Conservation (phyloP, 164 flowering plant genomes). For the Aristolochia californica region DNA sequence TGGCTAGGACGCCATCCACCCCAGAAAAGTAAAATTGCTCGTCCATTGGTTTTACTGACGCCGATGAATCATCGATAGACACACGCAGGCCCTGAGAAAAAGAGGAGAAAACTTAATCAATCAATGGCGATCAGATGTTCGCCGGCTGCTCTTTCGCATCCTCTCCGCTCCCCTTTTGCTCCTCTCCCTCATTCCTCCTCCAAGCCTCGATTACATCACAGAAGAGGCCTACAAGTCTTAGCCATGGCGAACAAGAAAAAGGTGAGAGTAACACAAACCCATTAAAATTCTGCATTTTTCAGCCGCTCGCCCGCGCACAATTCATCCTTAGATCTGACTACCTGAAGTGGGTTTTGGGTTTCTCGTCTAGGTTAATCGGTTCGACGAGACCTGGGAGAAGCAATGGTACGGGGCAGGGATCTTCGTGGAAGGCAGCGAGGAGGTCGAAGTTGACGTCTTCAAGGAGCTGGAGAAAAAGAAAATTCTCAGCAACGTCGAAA, state of each 20-base stretch:
- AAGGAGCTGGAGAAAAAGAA: conserved; percentile 73
- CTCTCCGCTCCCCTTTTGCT: conserved; percentile 8
- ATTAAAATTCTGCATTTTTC: neutral
- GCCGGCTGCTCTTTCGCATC: conserved; percentile 19
- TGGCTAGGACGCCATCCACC: too few species aligned
- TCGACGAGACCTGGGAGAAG: conserved; percentile 61
- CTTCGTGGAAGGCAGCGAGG: conserved; percentile 68
- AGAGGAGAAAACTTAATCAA: neutral
- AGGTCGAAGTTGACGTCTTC: conserved; percentile 68
- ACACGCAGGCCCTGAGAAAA: too few species aligned
- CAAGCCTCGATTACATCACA: conserved; percentile 15
- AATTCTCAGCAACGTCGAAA: conserved; percentile 74
- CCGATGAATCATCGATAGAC: too few species aligned
- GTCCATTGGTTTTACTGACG: too few species aligned
- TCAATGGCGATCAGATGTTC: conserved; percentile 40
- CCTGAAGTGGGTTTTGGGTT: neutral
- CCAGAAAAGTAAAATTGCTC: too few species aligned
- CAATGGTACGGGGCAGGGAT: conserved; percentile 90
- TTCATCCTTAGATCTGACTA: neutral
- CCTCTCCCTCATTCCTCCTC: conserved; percentile 1
- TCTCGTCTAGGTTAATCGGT: conserved; percentile 59
- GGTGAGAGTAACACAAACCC: conserved; percentile 9
- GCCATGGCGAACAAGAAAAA: conserved; percentile 51
- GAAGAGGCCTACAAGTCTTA: conserved; percentile 22
- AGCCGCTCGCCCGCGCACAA: neutral